These are phyloP conservation scores for Trametes polyzona DNA, from an alignment of 1,284 basidiomycete genomes.

Conservation along the genomic window DNA sequence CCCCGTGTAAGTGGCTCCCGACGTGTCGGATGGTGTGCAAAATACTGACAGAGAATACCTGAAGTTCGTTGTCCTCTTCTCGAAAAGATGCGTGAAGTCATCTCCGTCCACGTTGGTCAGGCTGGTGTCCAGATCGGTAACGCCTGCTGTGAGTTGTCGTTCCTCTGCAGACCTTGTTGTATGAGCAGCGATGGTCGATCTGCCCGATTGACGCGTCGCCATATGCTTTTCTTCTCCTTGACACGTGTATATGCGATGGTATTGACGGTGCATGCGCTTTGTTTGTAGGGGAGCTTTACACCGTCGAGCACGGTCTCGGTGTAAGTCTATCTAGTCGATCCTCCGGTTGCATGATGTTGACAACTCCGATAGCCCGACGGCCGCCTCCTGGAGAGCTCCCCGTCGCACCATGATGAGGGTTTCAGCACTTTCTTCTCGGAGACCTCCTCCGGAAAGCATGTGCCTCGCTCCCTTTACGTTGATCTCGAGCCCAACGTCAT, in stretches of 20 bases:
- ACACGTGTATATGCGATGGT: background rate
- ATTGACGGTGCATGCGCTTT: conserved; percentile 22
- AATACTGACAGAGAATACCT: background rate
- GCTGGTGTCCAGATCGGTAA: conserved; percentile 98
- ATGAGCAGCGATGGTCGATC: conserved; percentile 2
- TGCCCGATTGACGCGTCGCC: conserved; percentile 36
- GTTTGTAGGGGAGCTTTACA: conserved; percentile 77
- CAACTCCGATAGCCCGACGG: conserved; percentile 79
- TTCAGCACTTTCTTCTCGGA: conserved; percentile 98
- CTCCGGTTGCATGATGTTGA: conserved; percentile 19
- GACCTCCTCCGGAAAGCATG: conserved; percentile 95
- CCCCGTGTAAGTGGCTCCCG: conserved; percentile 30
- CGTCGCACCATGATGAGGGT: conserved; percentile 81
- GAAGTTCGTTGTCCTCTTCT: conserved; percentile 29
- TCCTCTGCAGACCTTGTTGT: conserved; percentile 19
- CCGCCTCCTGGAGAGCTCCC: conserved; percentile 79
- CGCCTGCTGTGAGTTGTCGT: conserved; percentile 79
- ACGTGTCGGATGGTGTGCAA: conserved; percentile 8
- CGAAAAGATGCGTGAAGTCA: conserved; percentile 83
- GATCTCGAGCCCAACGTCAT: conserved; percentile 98
- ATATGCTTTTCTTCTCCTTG: background rate
- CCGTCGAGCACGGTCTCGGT: conserved; percentile 96
- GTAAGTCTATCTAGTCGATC: conserved; percentile 52
- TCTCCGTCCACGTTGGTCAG: conserved; percentile 94
- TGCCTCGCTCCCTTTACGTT: conserved; percentile 97